Percentiles rank a stretch among this genome's conserved stretches.
These are phyloP conservation scores for Pseudogymnoascus pannorum DNA, from an alignment of 2,329 filamentous ascomycete genomes.

Conservation along the genomic window DNA sequence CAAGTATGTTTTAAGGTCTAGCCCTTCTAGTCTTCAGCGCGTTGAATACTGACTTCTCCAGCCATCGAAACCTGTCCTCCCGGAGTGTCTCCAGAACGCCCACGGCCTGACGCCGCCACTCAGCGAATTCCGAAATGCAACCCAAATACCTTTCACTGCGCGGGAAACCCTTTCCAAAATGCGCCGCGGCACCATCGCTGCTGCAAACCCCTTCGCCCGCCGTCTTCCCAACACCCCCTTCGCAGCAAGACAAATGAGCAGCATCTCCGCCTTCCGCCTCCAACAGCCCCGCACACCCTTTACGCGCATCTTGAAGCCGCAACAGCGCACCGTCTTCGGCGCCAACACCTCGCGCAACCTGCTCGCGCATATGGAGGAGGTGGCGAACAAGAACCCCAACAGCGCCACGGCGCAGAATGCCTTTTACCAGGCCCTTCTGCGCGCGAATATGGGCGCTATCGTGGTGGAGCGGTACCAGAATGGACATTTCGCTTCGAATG, in stretches of 20 bases:
- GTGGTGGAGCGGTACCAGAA: constrained; percentile 85
- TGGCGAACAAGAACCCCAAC: constrained; percentile 83
- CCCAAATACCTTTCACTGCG: constrained; percentile 15
- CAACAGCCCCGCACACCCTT: constrained; percentile 14
- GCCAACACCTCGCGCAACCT: constrained; percentile 44
- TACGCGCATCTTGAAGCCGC: constrained; percentile 12
- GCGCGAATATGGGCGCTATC: constrained; percentile 89
- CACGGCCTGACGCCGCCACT: constrained; percentile 6
- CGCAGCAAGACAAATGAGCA: background rate
- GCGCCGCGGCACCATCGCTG: constrained; percentile 18
- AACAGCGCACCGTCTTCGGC: constrained; percentile 24
- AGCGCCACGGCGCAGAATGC: constrained; percentile 85
- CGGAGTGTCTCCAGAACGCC: constrained; percentile 18
- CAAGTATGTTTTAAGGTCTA: background rate
- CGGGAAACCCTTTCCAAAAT: constrained; percentile 15
- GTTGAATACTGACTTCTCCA: background rate
- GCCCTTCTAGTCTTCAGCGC: background rate
- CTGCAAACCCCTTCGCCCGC: constrained; percentile 19
- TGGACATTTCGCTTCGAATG: constrained; percentile 74
- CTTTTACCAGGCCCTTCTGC: constrained; percentile 86
- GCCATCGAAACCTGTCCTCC: constrained; percentile 15
- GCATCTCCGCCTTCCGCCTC: constrained; percentile 15
- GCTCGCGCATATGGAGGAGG: constrained; percentile 79
- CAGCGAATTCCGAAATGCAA: constrained; percentile 8
- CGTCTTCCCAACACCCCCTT: constrained; percentile 14